Conservation (phyloP, 2,329 filamentous ascomycete genomes). For the Aspergillus brunneoviolaceus region DNA sequence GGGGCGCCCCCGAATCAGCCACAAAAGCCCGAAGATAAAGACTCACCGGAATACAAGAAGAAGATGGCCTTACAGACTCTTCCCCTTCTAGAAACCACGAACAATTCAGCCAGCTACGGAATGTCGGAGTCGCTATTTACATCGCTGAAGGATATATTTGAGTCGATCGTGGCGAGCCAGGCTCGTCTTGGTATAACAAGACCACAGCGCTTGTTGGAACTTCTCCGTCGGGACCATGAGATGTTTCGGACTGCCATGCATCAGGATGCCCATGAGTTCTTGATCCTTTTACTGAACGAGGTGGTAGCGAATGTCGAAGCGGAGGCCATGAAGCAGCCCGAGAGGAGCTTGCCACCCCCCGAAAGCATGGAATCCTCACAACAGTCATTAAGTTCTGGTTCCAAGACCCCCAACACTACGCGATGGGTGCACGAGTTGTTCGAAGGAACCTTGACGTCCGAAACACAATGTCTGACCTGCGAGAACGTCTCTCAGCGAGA, state of each 20-base stretch:
- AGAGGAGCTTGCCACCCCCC: constrained; percentile 52
- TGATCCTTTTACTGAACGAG: constrained; percentile 92
- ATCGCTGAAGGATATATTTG: constrained; percentile 92
- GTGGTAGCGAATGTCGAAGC: constrained; percentile 91
- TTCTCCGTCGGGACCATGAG: constrained; percentile 90
- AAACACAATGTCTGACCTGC: constrained; percentile 94
- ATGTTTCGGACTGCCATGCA: constrained; percentile 98
- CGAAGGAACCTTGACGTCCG: constrained; percentile 89
- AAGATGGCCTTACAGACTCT: constrained; percentile 87
- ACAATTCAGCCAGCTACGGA: constrained; percentile 76
- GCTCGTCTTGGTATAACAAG: constrained; percentile 87
- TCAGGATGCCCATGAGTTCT: constrained; percentile 96
- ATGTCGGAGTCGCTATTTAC: constrained; percentile 97
- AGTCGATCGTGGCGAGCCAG: constrained; percentile 77
- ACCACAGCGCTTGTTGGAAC: constrained; percentile 88
- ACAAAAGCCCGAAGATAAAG: constrained; percentile 82
- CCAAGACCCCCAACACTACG: constrained; percentile 64
- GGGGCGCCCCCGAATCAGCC: constrained; percentile 57
- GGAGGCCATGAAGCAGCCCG: constrained; percentile 57
- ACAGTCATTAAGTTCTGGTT: constrained; percentile 51
- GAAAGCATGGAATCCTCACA: constrained; percentile 47
- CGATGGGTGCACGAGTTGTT: constrained; percentile 98
- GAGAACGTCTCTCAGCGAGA: constrained; percentile 94
- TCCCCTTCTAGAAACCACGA: constrained; percentile 81
- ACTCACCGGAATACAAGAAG: constrained; percentile 97